phyloP scores from a whole-genome alignment of 495 filamentous ascomycete genomes.

The Xeromyces bisporus region DNA sequence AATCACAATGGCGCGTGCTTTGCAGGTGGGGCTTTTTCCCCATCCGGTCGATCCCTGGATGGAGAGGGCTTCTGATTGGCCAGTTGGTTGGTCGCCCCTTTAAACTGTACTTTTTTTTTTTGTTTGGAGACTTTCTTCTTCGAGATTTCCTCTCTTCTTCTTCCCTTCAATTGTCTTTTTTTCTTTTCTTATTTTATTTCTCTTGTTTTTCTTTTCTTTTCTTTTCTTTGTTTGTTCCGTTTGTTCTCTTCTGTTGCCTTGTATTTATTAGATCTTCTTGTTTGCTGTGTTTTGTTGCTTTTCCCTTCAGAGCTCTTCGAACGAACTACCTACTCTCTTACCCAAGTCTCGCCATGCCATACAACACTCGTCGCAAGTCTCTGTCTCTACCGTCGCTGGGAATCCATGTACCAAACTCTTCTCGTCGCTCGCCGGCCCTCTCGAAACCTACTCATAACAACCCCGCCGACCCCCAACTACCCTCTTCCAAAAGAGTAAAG shows the following conservation, averaged over 20 bases:
- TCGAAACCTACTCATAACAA: conserved; percentile 34
- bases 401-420: conserved; percentile 72
- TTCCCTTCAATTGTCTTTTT: conserved; percentile 5
- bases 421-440: conserved; percentile 50
- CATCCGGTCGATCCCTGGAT: too few relatives aligned
- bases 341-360: conserved; percentile 49
- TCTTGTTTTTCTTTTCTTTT: conserved; percentile 7
- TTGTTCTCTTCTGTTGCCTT: conserved; percentile 5
- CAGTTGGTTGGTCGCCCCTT: not conserved
- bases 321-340: conserved; percentile 6
- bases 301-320: conserved; percentile 3
- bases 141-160: conserved; percentile 1
- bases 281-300: not conserved
- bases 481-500: conserved; percentile 71
- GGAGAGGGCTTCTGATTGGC: not conserved
- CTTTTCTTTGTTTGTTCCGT: conserved; percentile 1
- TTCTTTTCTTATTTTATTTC: conserved; percentile 2
- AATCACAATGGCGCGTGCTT: too few relatives aligned
- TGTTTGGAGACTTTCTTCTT: not conserved
- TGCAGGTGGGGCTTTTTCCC: too few relatives aligned
- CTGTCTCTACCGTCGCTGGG: conserved; percentile 84
- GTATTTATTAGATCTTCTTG: conserved; percentile 1
- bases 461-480: conserved; percentile 36
- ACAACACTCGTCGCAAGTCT: conserved; percentile 96
- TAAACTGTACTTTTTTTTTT: not conserved